Base-by-base conservation (phyloP, 1,284 basidiomycete species). In the Cryptococcus sp. region DNA sequence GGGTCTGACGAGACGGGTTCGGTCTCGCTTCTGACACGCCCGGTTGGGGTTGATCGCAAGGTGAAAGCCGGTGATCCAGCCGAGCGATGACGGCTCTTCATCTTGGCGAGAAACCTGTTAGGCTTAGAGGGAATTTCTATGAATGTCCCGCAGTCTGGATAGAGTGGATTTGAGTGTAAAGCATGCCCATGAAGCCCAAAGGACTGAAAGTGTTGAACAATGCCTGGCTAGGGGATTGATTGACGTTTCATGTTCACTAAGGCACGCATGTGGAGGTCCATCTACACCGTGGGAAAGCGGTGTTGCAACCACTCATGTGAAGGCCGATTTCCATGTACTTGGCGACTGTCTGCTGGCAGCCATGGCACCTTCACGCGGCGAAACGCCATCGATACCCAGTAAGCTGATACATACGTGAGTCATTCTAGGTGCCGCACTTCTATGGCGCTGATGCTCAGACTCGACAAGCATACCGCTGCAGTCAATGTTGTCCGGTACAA, bases 401-500 rank as follows among this genome's bases (percentile, higher is more conserved):
- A 54, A 45, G 16, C 58, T 64, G 2, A 48, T 59, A 4, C 65
- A 66, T 16, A 68, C 65, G 66, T 68, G 28, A 49, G 63, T 41
- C 7, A 3, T 2, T 40, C 36, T 23, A 14, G 10, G 16, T 32
- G 19, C 49, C 7, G 4, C 11, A 36, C 32, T 14, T 14, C 13
- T 11, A 18, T 23, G 24, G 39, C 41, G 43, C 39, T 45, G 48
- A 40, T 44, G n/a, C 19, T 3, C 14, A 76, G 71, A 1, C 64
- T 78, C 10, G 61, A 67, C 22, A 64, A 54, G 2, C 91, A 93
- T 72, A 84, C 84, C 55, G 91, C 88, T 0, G 78, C 88, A 0
- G 86, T 93, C 0, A 86, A 93, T 64, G 85, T 91, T 50, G 86
- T 83, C 16, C 80, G 85, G 28, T 94, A 93, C 67, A 85, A 91